Conservation (phyloP, 352 stramenopile genomes). For the Chrysophaeum taylorii region DNA sequence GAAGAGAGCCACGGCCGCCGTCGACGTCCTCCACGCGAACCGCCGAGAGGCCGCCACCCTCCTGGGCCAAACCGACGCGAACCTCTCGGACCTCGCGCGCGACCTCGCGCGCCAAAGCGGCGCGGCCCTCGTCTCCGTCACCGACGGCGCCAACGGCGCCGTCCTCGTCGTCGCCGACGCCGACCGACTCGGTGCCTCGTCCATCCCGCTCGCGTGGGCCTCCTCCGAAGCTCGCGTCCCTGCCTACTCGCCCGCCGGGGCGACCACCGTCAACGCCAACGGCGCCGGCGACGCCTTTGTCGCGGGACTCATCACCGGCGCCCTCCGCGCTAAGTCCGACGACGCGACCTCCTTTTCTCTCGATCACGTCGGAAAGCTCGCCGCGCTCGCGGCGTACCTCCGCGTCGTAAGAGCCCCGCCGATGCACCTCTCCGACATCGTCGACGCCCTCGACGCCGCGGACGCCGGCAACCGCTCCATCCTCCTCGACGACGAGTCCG, state of each 20-base stretch:
- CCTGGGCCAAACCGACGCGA: background rate
- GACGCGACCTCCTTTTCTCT: no score
- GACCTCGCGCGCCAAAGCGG: background rate
- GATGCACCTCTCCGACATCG: no score
- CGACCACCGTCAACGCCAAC: constrained; percentile 18
- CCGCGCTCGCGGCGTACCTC: no score
- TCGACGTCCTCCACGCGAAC: constrained; percentile 21
- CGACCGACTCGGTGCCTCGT: background rate
- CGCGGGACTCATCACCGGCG: constrained; percentile 12
- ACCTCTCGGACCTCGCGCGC: background rate
- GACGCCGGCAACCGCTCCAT: no score
- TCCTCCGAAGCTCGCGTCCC: background rate
- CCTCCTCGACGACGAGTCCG: no score
- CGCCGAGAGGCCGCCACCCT: background rate
- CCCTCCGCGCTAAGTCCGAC: no score
- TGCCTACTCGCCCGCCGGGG: background rate
- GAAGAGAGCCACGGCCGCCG: background rate
- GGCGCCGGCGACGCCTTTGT: constrained; percentile 18
- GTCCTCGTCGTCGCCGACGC: background rate
- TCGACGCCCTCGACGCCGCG: no score
- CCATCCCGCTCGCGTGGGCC: background rate
- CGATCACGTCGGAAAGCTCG: no score
- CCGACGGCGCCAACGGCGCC: background rate
- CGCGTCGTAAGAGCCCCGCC: no score
- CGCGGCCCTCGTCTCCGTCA: background rate